Evolutionary conservation across 73 alveolate genomes (phyloP), one percentile per base, ranked within the genome.

Genomic region (Tetrahymena malaccensis): DNA sequence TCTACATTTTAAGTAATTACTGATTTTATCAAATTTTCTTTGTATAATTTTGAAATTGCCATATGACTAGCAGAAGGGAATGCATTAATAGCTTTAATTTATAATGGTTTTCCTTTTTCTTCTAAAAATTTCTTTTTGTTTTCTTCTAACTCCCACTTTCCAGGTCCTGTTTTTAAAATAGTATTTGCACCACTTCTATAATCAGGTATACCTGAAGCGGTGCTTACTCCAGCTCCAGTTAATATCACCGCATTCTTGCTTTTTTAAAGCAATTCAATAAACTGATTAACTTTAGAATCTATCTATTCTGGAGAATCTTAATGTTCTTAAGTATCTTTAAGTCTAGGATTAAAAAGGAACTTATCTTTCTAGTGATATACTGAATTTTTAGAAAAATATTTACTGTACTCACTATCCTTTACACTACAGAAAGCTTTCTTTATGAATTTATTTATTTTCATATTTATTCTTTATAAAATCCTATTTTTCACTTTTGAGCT

Each of bases 141-240:
- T 7, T 96, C 93, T 13, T 93, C 83, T 34, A 84, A 43, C 83
- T 96, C 97, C 57, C 94, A 96, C 27, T 44, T 85, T 4, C 98
- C 98, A 43, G 98, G 96, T 27, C 98, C 98, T 10, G 98, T 96
- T 43, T 58, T 34, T 21, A 96, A 37, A 35, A 95, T 44, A 10
- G 98, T 96, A 35, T 96, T 40, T 4, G 40, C 70, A 13, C 97
- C 96, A 93, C 98, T 94, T 93, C 99, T 96, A 94, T 96, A 98
- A 96, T 98, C 99, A 33, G 99, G 99, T 56, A 98, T 98, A 0
- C 99, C 99, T 0, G 99, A 98, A 19, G 99, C 94, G 0, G 99
- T 98, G 37, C 99, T 97, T 4, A 98, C 95, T 25, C 99, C 99
- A 15, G 99, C 99, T 57, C 99, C 99, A 15, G 99, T 98, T 58